phyloP scores from a whole-genome alignment of 441 rosid species.

The Adansonia madagascariensis region DNA sequence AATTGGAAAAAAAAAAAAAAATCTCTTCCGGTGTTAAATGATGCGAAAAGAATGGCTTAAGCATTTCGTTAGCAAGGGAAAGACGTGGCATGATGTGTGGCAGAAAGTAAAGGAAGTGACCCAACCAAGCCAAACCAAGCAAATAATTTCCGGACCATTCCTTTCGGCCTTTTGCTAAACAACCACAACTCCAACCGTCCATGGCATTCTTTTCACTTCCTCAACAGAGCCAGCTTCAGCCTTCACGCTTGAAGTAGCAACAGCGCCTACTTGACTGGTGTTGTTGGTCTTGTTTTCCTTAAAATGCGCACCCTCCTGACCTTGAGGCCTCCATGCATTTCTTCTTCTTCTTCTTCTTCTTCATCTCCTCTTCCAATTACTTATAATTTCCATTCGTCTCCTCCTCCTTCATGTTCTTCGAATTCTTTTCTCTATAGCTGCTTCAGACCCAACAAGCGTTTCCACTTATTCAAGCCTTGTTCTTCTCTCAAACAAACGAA shows the following conservation, averaged over 20 bases:
- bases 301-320: slow-evolving; percentile 11
- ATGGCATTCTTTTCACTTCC: background rate
- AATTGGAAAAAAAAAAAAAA: too few species aligned
- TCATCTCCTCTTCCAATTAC: too few species aligned
- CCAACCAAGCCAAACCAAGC: too few species aligned
- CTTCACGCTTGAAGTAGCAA: background rate
- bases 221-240: background rate
- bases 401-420: background rate
- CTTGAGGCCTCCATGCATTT: slow-evolving; percentile 4
- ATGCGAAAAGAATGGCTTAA: too few species aligned
- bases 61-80: background rate
- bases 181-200: background rate
- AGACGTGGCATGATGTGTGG: slow-evolving; percentile 9
- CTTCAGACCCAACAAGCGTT: slow-evolving; percentile 67
- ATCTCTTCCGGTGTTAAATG: too few species aligned
- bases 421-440: slow-evolving; percentile 41
- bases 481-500: slow-evolving; percentile 76
- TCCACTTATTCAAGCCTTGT: slow-evolving; percentile 73
- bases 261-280: background rate
- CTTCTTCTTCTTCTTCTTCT: background rate
- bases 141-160: background rate
- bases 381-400: background rate
- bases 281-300: background rate
- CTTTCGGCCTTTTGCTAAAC: too few species aligned
- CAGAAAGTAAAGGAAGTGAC: background rate